Base-by-base conservation (phyloP, 1,284 basidiomycete species). In the Cryptococcus sp. region DNA sequence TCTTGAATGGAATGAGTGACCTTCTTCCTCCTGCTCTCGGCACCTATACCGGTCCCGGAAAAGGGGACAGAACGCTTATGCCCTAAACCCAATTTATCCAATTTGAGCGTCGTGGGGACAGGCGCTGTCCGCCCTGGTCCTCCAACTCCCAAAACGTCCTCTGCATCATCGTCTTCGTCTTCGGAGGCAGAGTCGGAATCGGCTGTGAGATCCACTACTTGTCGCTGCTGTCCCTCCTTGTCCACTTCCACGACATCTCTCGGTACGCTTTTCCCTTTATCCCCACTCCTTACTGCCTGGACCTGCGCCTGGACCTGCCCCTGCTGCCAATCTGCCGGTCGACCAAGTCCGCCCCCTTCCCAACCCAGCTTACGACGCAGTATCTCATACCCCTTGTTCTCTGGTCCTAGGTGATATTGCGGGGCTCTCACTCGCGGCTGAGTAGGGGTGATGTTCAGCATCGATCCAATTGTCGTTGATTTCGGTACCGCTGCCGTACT, bases 321-420 rank as follows among this genome's bases (percentile, higher is more conserved):
- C 19, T 54, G 52, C 11, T 25, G 44, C 67, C 69, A 67, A 0
- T 61, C 64, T 13, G 52, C 63, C 1, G 73, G 71, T 53, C 63
- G 57, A 15, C 75, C 75, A 10, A 77, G 54, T 3, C 75, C 75
- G 3, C 75, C 74, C 11, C 75, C 75, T 16, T 59, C 62, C 75
- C 74, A 77, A 1, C 75, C 75, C 15, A 73, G 54, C 11, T 54
- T 50, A 22, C 66, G 59, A 22, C 61, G 58, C 26, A 77, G 52
- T n/a, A 75, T 58, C 11, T 58, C 66, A 50, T 73, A 76, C 1
- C 75, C 75, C 16, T 65, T 71, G 50, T 77, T 76, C 19, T 75
- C 73, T 11, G 73, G 73, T 5, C 75, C 75, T 17, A 77, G 64
- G 34, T 64, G 71, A 57, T 77, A 77, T 5, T 61, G 51, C 22